These are phyloP conservation scores for Cryptococcus wingfieldii DNA, from an alignment of 1,284 basidiomycete genomes.

Conservation along the genomic window DNA sequence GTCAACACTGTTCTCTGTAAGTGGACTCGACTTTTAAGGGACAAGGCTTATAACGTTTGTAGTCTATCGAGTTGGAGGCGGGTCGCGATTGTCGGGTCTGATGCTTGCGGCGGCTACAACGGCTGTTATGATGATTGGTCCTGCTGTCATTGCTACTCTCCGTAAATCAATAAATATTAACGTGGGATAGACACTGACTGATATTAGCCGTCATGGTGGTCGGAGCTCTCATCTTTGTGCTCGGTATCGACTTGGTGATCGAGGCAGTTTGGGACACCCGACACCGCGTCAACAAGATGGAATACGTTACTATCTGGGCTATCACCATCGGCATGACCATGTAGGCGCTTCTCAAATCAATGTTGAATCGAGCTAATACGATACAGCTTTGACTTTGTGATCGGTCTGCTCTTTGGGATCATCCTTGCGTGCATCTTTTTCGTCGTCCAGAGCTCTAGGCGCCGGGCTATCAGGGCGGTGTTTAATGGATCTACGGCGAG, in stretches of 20 bases:
- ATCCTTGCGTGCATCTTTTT: slow-evolving; percentile 92
- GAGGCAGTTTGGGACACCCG: slow-evolving; percentile 96
- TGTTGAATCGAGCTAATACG: neutral
- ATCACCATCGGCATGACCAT: slow-evolving; percentile 81
- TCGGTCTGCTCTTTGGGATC: slow-evolving; percentile 88
- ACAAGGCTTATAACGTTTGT: neutral
- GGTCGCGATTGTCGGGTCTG: slow-evolving; percentile 75
- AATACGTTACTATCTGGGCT: slow-evolving; percentile 55
- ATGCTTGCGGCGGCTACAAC: slow-evolving; percentile 75
- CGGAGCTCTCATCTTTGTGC: slow-evolving; percentile 86
- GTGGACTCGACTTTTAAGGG: neutral
- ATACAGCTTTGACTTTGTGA: slow-evolving; percentile 80
- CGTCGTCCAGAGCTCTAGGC: slow-evolving; percentile 84
- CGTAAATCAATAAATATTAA: slow-evolving; percentile 56
- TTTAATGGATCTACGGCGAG: slow-evolving; percentile 75
- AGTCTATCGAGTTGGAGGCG: slow-evolving; percentile 92
- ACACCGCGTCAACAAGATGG: slow-evolving; percentile 71
- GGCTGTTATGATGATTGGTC: slow-evolving; percentile 70
- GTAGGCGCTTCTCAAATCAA: slow-evolving; percentile 20
- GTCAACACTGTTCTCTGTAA: slow-evolving; percentile 81
- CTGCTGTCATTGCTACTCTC: slow-evolving; percentile 69
- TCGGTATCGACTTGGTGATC: slow-evolving; percentile 90
- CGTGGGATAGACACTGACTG: slow-evolving; percentile 4
- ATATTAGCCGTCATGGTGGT: slow-evolving; percentile 76
- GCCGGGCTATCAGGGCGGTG: slow-evolving; percentile 73